A percentile compares a stretch with the other conserved stretches of the same genome.
phyloP scores from a whole-genome alignment of 345 rosid species.

The Citrus sinensis region DNA sequence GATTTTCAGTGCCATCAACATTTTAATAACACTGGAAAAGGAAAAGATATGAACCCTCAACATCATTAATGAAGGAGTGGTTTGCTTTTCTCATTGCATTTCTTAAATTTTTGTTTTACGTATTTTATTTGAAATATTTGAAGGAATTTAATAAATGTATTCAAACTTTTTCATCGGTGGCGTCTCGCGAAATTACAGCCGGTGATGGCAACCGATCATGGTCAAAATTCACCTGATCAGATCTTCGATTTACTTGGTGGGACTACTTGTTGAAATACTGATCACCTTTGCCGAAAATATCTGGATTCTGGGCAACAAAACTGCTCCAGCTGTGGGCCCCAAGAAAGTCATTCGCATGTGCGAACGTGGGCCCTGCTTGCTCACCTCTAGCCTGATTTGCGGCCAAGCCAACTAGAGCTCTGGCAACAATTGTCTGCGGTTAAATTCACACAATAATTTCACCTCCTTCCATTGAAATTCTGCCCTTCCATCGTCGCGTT shows the following conservation, averaged over 20 bases:
- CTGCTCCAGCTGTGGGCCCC: neutral
- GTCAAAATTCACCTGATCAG: slow-evolving; percentile 7
- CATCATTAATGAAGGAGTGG: too few species aligned
- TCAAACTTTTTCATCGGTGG: neutral
- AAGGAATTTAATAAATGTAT: neutral
- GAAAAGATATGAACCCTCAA: too few species aligned
- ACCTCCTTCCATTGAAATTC: neutral
- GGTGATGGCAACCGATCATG: neutral
- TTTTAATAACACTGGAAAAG: too few species aligned
- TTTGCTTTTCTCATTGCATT: too few species aligned
- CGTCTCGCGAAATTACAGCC: neutral
- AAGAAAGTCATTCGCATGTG: neutral
- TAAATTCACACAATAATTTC: neutral
- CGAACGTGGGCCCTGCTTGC: neutral
- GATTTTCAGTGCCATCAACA: too few species aligned
- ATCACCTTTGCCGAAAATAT: neutral
- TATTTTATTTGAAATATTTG: too few species aligned
- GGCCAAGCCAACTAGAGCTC: neutral
- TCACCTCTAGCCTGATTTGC: neutral
- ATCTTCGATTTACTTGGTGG: neutral
- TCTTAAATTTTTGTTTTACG: too few species aligned
- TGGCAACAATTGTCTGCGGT: neutral
- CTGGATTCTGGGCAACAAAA: neutral
- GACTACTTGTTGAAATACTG: neutral
- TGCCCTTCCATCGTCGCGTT: neutral